phyloP scores from a whole-genome alignment of 164 flowering plant genomes.

The Sextonia rubra region DNA sequence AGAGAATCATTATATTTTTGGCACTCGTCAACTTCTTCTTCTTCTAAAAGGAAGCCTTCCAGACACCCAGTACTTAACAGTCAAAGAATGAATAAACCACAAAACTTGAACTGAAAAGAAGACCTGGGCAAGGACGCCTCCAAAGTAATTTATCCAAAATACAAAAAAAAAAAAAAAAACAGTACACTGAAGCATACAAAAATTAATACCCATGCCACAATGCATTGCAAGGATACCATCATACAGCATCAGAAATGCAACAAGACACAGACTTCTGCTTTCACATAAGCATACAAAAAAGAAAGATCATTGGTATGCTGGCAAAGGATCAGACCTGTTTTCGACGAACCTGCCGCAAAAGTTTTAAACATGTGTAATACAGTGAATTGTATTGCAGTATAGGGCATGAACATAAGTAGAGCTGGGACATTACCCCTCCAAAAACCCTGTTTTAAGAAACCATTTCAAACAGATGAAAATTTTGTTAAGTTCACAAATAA shows the following conservation, averaged over 20 bases:
- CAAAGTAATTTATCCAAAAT: neutral
- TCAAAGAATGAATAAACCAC: neutral
- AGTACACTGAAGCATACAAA: too few species aligned
- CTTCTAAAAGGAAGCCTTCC: too few species aligned
- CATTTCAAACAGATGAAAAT: neutral
- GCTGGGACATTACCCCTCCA: constrained; percentile 99
- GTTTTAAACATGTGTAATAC: constrained; percentile 82
- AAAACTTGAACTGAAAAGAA: neutral
- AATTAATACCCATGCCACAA: neutral
- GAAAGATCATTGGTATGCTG: neutral
- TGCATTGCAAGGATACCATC: neutral
- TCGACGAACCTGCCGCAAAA: constrained; percentile 82
- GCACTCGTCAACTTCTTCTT: too few species aligned
- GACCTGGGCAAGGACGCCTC: neutral
- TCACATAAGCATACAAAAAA: constrained; percentile 1
- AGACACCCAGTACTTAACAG: too few species aligned
- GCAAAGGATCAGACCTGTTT: constrained; percentile 51
- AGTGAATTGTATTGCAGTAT: constrained; percentile 85
- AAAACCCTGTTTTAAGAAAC: constrained; percentile 61
- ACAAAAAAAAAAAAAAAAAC: neutral
- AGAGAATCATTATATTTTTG: too few species aligned
- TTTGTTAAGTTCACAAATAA: too few species aligned
- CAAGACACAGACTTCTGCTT: neutral
- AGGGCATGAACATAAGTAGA: constrained; percentile 96
- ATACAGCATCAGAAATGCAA: too few species aligned